Base-by-base conservation (phyloP, 1,139 yeast genomes). In the Candida sp. region DNA sequence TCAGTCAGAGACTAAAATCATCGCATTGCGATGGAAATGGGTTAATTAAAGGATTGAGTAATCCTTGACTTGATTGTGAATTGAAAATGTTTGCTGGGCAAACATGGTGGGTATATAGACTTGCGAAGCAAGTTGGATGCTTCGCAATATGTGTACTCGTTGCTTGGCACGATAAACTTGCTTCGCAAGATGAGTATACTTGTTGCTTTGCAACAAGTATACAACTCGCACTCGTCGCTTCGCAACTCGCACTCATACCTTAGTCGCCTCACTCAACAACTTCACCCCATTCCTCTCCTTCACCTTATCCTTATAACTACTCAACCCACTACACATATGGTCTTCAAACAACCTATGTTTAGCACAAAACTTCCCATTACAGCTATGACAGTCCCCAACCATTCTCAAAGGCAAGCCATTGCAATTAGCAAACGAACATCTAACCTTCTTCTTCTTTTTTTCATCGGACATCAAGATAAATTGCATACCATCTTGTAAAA, bases 371-470 rank as follows among this genome's bases (percentile, higher is more conserved):
- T 84, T 86, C 38, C 96, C 96, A 43, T 82, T 81, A 62, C 97
- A 90, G 58, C 84, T 87, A 45, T 82, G 78, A 63, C 97, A 90
- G 62, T 85, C 90, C 35, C 97, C 97, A 34, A 87, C 95, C 69
- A 89, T 86, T 50, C 95, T 79, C 46, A 88, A 76, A 1, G 93
- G 89, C 4, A 80, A 71, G 12, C 86, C 75, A 29, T 75, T 70
- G 64, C 97, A 89, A 37, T 70, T 62, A 39, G 67, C 68, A 63
- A 81, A 81, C 22, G 82, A 70, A 63, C 96, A 88, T 46, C 77
- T 73, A 61, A 76, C 76, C 66, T 81, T 74, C 66, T 81, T 74
- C 58, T 71, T 63, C 67, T 65, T 64, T 59, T 77, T 78, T 36
- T 58, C 43, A 33, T 52, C 35, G 25, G 53, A 51, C 42, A 29